Conservation (phyloP, 1,284 basidiomycete species). For the Ganoderma leucocontextum region DNA sequence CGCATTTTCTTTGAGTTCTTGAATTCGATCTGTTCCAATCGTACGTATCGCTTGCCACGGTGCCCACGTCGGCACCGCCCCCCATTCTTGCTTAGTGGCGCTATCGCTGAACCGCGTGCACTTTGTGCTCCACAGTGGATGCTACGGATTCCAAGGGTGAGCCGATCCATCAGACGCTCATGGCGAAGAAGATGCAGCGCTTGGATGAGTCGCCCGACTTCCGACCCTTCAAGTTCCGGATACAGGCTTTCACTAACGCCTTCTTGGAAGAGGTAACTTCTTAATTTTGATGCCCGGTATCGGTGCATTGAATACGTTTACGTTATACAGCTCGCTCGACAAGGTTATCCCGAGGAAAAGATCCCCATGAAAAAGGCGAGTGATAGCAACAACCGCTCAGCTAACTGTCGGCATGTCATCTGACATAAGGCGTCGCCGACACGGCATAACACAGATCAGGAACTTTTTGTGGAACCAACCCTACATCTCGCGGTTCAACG, state of each 20-base stretch:
- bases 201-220: slow-evolving; percentile 96
- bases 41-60: slow-evolving; percentile 56
- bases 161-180: slow-evolving; percentile 96
- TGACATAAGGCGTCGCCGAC: slow-evolving; percentile 22
- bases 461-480: slow-evolving; percentile 96
- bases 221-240: slow-evolving; percentile 98
- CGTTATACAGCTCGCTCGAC: slow-evolving; percentile 66
- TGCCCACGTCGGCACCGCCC: slow-evolving; percentile 8
- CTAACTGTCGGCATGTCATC: slow-evolving; percentile 29
- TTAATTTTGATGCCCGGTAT: slow-evolving; percentile 18
- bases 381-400: slow-evolving; percentile 23
- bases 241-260: slow-evolving; percentile 97
- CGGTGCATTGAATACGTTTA: slow-evolving; percentile 24
- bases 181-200: slow-evolving; percentile 98
- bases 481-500: slow-evolving; percentile 97
- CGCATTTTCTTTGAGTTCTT: slow-evolving; percentile 92
- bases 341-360: slow-evolving; percentile 86
- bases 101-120: slow-evolving; percentile 27
- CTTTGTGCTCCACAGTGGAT: slow-evolving; percentile 70
- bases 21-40: slow-evolving; percentile 89
- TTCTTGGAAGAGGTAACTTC: slow-evolving; percentile 88
- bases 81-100: slow-evolving; percentile 12
- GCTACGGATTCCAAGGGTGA: slow-evolving; percentile 95
- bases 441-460: slow-evolving; percentile 72
- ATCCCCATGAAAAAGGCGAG: slow-evolving; percentile 89